Evolutionary conservation across 176 grass and related monocot species (phyloP), one percentile per base, ranked within the genome.

Genomic region (Saccharum spontaneum): DNA sequence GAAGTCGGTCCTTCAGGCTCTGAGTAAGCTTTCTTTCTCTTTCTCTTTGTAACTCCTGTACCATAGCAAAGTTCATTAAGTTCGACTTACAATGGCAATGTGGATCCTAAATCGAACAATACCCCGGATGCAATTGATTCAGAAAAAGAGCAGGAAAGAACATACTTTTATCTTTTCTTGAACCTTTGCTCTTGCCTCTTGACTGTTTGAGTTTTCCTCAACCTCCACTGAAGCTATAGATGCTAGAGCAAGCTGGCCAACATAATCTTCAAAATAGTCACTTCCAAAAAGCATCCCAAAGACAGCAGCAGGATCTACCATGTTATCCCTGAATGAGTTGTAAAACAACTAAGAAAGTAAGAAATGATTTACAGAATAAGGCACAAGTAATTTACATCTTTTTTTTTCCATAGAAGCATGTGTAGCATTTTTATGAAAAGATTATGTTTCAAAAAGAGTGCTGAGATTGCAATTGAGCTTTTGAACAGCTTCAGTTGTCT

Each of bases 221-320:
- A 94, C 34, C 82, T 96, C 97, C 45, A 83, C 78, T 10, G 97
- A 96, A 84, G 91, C 93, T 84, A 99, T 69, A 28, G 97, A 89
- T 86, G 97, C 93, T 69, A 99, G 81, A 44, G 97, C 97, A 77
- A 99, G 90, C 75, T 99, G 93, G 38, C 97, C 97, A 62, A 99
- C 90, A 84, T 96, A 99, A 82, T 96, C 93, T 90, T 99, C 97
- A 77, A 99, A 99, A 34, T 91, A 99, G 38, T 99, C 97, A 43
- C 94, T 99, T 86, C 97, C 97, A 74, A 99, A 98, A 83, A 99
- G 83, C 97, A 99, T 99, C 10, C 97, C 97, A 78, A 99, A 99
- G 37, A 99, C 97, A 89, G 93, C 84, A 81, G 91, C 75, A 38
- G 97, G 97, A 89, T 99, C 97, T 39, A 99, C 66, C 93, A 96